Percentiles rank a stretch among this genome's conserved stretches.
Conservation (phyloP, 768 basidiomycete genomes). For the Tubosaeta sp. region DNA sequence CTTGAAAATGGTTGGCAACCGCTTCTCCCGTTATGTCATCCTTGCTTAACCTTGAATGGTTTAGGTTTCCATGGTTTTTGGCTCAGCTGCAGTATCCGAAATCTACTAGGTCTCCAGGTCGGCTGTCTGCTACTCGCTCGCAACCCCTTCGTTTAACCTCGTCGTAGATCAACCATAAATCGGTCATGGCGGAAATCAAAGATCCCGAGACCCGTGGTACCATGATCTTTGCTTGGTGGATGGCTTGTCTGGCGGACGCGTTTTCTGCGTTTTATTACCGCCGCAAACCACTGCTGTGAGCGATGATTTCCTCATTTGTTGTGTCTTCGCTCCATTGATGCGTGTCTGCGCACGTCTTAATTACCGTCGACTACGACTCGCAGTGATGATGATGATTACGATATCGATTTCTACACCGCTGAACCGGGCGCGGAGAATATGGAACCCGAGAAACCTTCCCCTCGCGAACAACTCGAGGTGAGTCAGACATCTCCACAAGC, state of each 20-base stretch:
- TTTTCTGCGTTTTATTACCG: constrained; percentile 82
- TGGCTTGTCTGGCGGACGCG: constrained; percentile 82
- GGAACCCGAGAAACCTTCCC: constrained; percentile 54
- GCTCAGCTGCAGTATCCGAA: constrained; percentile 72
- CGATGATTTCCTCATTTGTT: constrained; percentile 5
- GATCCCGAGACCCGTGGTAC: constrained; percentile 75
- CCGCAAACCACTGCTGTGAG: constrained; percentile 72
- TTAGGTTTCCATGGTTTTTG: constrained; percentile 84
- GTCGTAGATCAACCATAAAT: constrained; percentile 76
- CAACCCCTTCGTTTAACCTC: constrained; percentile 5
- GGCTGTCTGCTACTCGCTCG: constrained; percentile 11
- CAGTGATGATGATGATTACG: constrained; percentile 82
- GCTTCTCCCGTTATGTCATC: constrained; percentile 11
- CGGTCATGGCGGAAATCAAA: constrained; percentile 66
- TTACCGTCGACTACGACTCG: constrained; percentile 17
- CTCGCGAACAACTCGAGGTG: constrained; percentile 79
- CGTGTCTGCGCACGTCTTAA: constrained; percentile 15
- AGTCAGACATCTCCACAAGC: constrained; percentile 13
- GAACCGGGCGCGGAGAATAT: constrained; percentile 53
- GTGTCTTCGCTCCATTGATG: constrained; percentile 8
- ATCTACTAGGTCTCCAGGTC: constrained; percentile 74
- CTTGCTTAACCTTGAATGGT: constrained; percentile 13
- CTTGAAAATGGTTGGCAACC: constrained; percentile 57
- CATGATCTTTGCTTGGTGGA: constrained; percentile 94
- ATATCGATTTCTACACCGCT: constrained; percentile 82